Evolutionary conservation across 495 filamentous ascomycete species (phyloP), one percentile per base, ranked within the genome.

Genomic region (Cercophora newfieldiana): DNA sequence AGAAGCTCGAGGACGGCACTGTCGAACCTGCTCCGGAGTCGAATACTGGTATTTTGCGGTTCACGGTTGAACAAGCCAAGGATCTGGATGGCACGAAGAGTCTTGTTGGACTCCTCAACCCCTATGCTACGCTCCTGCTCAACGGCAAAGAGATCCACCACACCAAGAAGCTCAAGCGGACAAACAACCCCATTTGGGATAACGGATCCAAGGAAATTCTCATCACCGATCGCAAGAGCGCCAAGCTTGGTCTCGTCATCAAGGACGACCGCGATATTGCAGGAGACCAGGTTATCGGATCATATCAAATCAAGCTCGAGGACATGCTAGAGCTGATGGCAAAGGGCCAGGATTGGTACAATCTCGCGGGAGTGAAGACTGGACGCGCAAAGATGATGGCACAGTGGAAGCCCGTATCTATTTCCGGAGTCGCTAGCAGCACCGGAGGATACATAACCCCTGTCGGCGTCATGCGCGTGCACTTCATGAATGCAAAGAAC

Each of bases 311-410:
- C 75, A 94, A 92, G 80, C 80, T 98, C 29, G 89, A 96, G 61
- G 93, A 97, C 68, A 90, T 99, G 88, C 77, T 97, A 18, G 90
- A 94, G 63, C 82, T 93, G 78, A 94, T 92, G 88, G 87, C 87
- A 60, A 96, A 96, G 77, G 95, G 95, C 26, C 90, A 95, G 66
- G 91, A 97, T 67, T 99, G 95, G 95, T 98, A 94, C 81, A 90
- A 93, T 61, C 85, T 99, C 26, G 83, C 89, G 64, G 91, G 90
- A 2, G 88, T 85, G 48, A 93, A 93, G 76, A 88, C 86, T 21
- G 95, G 96, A 21, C 89, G 92, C 62, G 92, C 86, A 44, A 97
- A 98, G 78, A 85, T 98, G 85, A 88, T 82, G 69, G 81, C 95
- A 22, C 87, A 97, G 66, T 99, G 95, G 95, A 96, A 96, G 77